These are phyloP conservation scores for Brassica nigra DNA, from an alignment of 345 rosid species.

Conservation along the genomic window DNA sequence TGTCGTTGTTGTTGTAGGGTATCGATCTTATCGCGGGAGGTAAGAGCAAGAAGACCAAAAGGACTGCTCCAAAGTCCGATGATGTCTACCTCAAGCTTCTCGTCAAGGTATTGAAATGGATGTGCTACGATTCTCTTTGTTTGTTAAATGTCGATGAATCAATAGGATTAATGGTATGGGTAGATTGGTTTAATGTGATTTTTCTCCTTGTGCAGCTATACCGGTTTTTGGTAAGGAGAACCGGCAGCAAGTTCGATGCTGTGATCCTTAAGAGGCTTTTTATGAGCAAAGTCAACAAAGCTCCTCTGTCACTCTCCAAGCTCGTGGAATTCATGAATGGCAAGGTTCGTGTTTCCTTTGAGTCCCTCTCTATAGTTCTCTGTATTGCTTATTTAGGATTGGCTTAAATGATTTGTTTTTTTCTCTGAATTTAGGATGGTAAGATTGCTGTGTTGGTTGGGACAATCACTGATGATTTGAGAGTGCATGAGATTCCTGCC, in stretches of 20 bases:
- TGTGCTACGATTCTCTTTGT: not conserved
- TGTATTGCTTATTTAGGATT: not conserved
- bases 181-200: not conserved
- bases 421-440: conserved; percentile 45
- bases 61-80: conserved; percentile 84
- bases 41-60: conserved; percentile 86
- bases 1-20: conserved; percentile 53
- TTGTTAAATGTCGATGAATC: not conserved
- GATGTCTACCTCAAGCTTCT: conserved; percentile 95
- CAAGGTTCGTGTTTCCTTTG: conserved; percentile 55
- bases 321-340: conserved; percentile 60
- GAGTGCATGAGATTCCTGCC: conserved; percentile 79
- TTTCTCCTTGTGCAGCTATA: conserved; percentile 51
- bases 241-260: conserved; percentile 86
- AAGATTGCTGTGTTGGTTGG: conserved; percentile 87
- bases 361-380: no score
- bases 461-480: conserved; percentile 76
- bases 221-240: conserved; percentile 85
- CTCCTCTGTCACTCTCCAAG: conserved; percentile 83
- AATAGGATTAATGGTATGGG: not conserved
- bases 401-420: not conserved
- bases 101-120: conserved; percentile 62
- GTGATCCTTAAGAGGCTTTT: conserved; percentile 91
- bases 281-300: conserved; percentile 92
- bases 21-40: conserved; percentile 93